Base-by-base conservation (phyloP, 345 rosid species). In the Eucalyptus sp. region DNA sequence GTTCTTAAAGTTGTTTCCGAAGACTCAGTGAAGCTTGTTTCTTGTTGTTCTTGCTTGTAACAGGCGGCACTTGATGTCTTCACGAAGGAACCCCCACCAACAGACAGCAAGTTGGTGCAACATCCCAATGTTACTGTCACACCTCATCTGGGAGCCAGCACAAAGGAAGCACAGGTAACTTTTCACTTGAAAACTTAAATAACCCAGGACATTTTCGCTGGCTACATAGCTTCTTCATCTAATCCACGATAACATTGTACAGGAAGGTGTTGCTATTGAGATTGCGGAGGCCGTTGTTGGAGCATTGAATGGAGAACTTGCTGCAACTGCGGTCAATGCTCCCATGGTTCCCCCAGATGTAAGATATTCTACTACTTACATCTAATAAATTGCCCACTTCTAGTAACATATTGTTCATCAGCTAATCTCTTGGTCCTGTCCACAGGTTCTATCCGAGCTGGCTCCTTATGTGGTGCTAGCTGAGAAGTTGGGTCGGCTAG, bases 131-230 rank as follows among this genome's bases (percentile, higher is more conserved):
- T 96, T 58, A 95, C 92, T 7, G 96, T 93, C 80, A 96, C 99
- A 18, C 99, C 99, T 91, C 99, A 96, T 92, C 98, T 96, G 5
- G 99, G 99, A 91, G 98, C 98, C 52, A 96, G 99, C 92, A 96
- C 98, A 50, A 96, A 94, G 91, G 99, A 96, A 94, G 99, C 99
- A 79, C 99, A 96, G 94, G 98, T 94, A 76, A 27, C 44, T 24
- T 12, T 58, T 33, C 51, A 31, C 31, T 20, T 9, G 22, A 56
- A 37, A 81, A 88, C 15, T 41, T 22, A 24, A 50, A n/a, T 13
- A 41, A 11, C 14, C 24, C 84, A 20, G 27, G 44, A 41, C 14
- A 20, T 37, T 37, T 37, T 76, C 29, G 9, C 48, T 41, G 84
- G 16, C 29, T 37, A 11, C 7, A 76, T 76, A 41, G 84, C 48